A percentile compares a stretch with the other conserved stretches of the same genome.
These are phyloP conservation scores for Cryphonectria japonica DNA, from an alignment of 2,329 filamentous ascomycete species.

Conservation along the genomic window DNA sequence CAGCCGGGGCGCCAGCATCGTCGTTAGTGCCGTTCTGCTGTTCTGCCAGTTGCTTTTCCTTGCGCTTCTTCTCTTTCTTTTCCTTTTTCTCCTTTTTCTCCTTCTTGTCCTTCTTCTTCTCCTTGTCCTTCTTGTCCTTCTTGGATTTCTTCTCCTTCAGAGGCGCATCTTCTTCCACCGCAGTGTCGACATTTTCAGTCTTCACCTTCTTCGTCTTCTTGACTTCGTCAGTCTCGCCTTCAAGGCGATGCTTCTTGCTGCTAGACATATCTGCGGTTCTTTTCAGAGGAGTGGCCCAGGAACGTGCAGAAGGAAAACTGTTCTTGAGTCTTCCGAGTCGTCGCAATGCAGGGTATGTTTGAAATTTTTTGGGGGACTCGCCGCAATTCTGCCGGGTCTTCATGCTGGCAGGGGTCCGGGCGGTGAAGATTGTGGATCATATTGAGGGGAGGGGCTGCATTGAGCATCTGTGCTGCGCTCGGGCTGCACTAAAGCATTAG, in stretches of 20 bases:
- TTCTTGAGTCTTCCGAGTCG: not conserved
- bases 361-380: not conserved
- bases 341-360: not conserved
- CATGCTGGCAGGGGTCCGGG: not conserved
- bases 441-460: not conserved
- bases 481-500: not conserved
- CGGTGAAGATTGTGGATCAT: not conserved
- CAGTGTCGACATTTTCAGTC: conserved; percentile 9
- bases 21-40: conserved; percentile 4
- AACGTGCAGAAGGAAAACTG: not conserved
- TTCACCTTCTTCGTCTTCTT: conserved; percentile 29
- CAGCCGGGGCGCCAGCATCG: conserved; percentile 2
- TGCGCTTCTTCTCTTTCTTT: conserved; percentile 19
- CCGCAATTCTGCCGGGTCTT: not conserved
- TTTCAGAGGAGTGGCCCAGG: no score
- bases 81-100: conserved; percentile 22
- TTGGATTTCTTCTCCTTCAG: conserved; percentile 23
- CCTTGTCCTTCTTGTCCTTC: conserved; percentile 27
- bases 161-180: conserved; percentile 16
- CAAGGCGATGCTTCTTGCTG: conserved; percentile 29
- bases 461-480: not conserved
- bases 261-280: conserved; percentile 23
- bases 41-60: conserved; percentile 11
- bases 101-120: conserved; percentile 25
- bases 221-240: conserved; percentile 27